phyloP scores from a whole-genome alignment of 306 rosid species.

The Arachis stenosperma region DNA sequence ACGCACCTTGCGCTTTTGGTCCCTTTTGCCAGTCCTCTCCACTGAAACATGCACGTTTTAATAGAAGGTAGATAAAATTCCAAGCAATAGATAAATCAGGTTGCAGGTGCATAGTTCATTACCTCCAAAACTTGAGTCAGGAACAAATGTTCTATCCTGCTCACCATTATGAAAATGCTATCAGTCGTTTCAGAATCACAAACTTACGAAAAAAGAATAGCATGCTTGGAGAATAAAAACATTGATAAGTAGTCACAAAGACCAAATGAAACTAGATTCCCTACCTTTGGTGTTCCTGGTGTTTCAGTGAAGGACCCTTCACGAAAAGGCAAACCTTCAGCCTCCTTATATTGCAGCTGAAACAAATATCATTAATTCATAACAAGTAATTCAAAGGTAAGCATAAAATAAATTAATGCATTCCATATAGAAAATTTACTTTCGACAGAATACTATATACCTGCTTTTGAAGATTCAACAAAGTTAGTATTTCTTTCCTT shows the following conservation, averaged over 20 bases:
- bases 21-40: constrained; percentile 81
- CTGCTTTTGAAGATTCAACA: constrained; percentile 97
- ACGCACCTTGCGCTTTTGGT: constrained; percentile 90
- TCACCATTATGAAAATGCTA: constrained; percentile 43
- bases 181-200: constrained; percentile 41
- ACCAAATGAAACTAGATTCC: constrained; percentile 24
- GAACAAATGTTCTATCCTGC: constrained; percentile 85
- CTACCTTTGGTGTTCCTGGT: constrained; percentile 91
- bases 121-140: constrained; percentile 90
- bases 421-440: constrained; percentile 10
- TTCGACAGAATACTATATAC: constrained; percentile 44
- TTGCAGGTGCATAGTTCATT: constrained; percentile 37
- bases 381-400: constrained; percentile 24
- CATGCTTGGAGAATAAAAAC: constrained; percentile 31
- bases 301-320: constrained; percentile 76
- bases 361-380: constrained; percentile 25
- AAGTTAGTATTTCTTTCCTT: constrained; percentile 89
- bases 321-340: constrained; percentile 85
- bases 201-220: constrained; percentile 18
- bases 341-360: constrained; percentile 96
- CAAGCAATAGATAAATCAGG: constrained; percentile 27
- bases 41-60: constrained; percentile 54
- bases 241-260: constrained; percentile 21
- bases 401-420: neutral
- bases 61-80: constrained; percentile 23